These are phyloP conservation scores for Leptographium lundbergii DNA, from an alignment of 2,329 filamentous ascomycete genomes.

Conservation along the genomic window DNA sequence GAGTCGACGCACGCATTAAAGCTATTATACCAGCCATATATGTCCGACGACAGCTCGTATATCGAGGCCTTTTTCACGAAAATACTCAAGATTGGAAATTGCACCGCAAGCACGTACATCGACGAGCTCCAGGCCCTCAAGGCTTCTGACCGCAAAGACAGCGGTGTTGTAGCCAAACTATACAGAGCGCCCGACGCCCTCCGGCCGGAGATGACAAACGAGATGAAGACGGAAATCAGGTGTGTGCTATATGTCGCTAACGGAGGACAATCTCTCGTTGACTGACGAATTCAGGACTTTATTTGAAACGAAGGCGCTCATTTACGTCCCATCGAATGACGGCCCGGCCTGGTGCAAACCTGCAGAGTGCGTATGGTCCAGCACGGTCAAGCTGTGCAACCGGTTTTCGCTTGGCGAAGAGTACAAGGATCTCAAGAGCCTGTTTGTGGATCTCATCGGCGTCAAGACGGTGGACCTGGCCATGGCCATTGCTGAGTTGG, in stretches of 20 bases:
- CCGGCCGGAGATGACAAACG: not conserved
- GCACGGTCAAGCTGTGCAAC: conserved; percentile 3
- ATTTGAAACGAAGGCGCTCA: conserved; percentile 4
- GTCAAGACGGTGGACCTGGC: conserved; percentile 17
- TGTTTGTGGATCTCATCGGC: conserved; percentile 15
- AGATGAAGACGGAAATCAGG: not conserved
- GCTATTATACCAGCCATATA: not conserved
- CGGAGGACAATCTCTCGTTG: not conserved
- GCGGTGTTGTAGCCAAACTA: not conserved
- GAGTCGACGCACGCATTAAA: not conserved
- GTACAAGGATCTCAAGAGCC: conserved; percentile 3
- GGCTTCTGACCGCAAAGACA: not conserved
- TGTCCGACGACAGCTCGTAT: not conserved
- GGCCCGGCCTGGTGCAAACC: not conserved
- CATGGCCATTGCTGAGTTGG: conserved; percentile 21
- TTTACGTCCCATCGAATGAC: conserved; percentile 4
- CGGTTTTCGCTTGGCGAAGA: conserved; percentile 5
- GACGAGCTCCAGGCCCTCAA: conserved; percentile 5
- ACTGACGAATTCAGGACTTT: not conserved
- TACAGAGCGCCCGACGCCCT: not conserved
- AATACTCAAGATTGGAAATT: conserved; percentile 8
- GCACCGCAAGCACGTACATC: not conserved
- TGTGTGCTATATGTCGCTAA: not conserved
- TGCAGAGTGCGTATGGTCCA: conserved; percentile 9
- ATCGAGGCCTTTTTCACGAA: not conserved